Percentiles rank a stretch among this genome's conserved stretches.
phyloP scores from a whole-genome alignment of 805 yeast species.

The Starmerella sp. region DNA sequence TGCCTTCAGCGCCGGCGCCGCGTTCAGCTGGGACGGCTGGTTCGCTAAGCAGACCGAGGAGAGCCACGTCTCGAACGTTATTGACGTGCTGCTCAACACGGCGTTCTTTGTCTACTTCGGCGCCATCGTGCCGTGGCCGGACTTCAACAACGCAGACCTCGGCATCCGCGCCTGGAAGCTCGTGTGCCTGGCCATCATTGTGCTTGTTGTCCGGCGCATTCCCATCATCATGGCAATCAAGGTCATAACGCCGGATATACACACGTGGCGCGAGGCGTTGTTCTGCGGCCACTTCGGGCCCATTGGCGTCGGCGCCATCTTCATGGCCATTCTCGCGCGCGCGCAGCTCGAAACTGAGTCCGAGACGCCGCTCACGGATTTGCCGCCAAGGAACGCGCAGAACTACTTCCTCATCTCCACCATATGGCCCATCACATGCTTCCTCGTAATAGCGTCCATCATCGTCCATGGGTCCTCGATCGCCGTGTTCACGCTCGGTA shows the following conservation, averaged over 20 bases:
- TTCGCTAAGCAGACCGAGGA: conserved; percentile 74
- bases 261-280: conserved; percentile 86
- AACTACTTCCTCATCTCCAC: conserved; percentile 42
- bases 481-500: conserved; percentile 67
- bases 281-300: conserved; percentile 96
- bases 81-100: conserved; percentile 70
- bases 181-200: conserved; percentile 58
- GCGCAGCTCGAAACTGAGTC: conserved; percentile 52
- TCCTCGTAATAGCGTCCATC: conserved; percentile 69
- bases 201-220: conserved; percentile 64
- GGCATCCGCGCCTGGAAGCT: conserved; percentile 75
- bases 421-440: conserved; percentile 77
- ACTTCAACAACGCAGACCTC: conserved; percentile 47
- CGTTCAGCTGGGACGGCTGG: conserved; percentile 91
- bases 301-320: conserved; percentile 87
- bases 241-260: conserved; percentile 74
- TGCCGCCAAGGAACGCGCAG: conserved; percentile 41
- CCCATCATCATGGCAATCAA: conserved; percentile 70
- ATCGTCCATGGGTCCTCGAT: conserved; percentile 87
- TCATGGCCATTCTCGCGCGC: conserved; percentile 70
- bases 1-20: conserved; percentile 86
- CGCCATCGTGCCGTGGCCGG: conserved; percentile 79
- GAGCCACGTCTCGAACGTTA: conserved; percentile 79
- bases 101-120: conserved; percentile 86
- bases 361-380: conserved; percentile 43